phyloP scores from a whole-genome alignment of 352 stramenopile genomes.

The Aphanomyces astaci region DNA sequence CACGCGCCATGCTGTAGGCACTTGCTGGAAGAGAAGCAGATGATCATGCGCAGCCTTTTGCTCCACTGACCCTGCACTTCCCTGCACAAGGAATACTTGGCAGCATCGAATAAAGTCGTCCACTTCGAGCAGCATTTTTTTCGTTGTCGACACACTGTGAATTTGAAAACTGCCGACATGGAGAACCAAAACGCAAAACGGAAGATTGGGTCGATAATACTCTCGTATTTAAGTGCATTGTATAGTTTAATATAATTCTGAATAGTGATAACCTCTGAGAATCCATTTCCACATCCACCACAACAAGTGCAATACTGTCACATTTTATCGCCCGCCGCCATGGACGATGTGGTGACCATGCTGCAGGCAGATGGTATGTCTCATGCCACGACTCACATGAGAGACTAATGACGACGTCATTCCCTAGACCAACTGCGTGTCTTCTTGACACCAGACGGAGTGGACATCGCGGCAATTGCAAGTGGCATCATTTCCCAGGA shows the following conservation, averaged over 20 bases:
- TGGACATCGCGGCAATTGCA: conserved; percentile 68
- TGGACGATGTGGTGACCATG: conserved; percentile 66
- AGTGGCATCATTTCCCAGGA: conserved; percentile 67
- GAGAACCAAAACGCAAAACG: background rate
- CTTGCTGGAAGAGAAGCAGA: conserved; percentile 14
- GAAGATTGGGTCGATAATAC: background rate
- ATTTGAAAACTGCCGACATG: background rate
- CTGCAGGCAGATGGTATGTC: conserved; percentile 56
- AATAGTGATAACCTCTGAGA: background rate
- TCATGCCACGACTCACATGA: background rate
- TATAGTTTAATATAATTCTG: background rate
- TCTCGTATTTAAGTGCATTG: background rate
- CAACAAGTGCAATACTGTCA: conserved; percentile 4
- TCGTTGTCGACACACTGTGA: too few species aligned
- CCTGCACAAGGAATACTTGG: conserved; percentile 21
- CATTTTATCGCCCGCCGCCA: conserved; percentile 25
- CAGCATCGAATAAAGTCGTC: conserved; percentile 24
- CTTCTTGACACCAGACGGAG: conserved; percentile 55
- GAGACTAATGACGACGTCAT: background rate
- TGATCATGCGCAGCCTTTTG: conserved; percentile 10
- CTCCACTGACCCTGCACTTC: conserved; percentile 9
- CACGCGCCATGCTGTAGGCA: conserved; percentile 15
- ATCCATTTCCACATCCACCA: background rate
- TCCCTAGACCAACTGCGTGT: conserved; percentile 56
- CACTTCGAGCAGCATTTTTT: background rate